Base-by-base conservation (phyloP, 2,329 filamentous ascomycete species). In the Fusarium tjaetaba region DNA sequence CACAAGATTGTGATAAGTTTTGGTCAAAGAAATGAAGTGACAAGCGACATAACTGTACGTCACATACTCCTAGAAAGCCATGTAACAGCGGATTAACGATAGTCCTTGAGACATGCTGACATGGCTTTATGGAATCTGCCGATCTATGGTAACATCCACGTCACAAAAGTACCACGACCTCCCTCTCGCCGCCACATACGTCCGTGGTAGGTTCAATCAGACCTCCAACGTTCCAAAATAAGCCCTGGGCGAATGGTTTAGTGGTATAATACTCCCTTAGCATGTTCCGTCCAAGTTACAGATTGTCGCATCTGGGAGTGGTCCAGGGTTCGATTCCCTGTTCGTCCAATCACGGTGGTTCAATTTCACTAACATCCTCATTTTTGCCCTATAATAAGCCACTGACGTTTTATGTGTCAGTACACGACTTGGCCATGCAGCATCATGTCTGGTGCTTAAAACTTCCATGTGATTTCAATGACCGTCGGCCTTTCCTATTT, bases 241-340 rank as follows among this genome's bases (percentile, higher is more conserved):
- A 34, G 39, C 36, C 10, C n/a, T 18, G 55, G 55, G 39, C 55
- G 55, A 57, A 57, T 57, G 55, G 39, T 57, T 57, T 57, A 57
- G 53, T 57, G 53, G 53, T 57, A 57, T 57, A 57, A 57, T 57
- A 57, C 53, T 57, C 39, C 53, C 53, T 57, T 57, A 46, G 53
- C 53, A 56, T 45, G 28, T 57, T 57, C 30, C 39, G 53, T 45
- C 53, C 53, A 26, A 53, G 32, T 16, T 26, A 56, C 22, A 34
- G 39, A 45, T 45, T 16, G 22, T 43, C 28, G 52, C 52, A 32
- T 57, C 53, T 57, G 53, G 53, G 53, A 57, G 53, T 57, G 55
- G 34, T 53, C 51, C 51, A 38, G 51, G 51, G 51, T 57, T 57
- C 30, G 55, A 57, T 57, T 57, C 55, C 55, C 55, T 57, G 39